Percentiles rank a stretch among this genome's conserved stretches.
phyloP scores from a whole-genome alignment of 2,329 filamentous ascomycete genomes.

The Fusarium falciforme region DNA sequence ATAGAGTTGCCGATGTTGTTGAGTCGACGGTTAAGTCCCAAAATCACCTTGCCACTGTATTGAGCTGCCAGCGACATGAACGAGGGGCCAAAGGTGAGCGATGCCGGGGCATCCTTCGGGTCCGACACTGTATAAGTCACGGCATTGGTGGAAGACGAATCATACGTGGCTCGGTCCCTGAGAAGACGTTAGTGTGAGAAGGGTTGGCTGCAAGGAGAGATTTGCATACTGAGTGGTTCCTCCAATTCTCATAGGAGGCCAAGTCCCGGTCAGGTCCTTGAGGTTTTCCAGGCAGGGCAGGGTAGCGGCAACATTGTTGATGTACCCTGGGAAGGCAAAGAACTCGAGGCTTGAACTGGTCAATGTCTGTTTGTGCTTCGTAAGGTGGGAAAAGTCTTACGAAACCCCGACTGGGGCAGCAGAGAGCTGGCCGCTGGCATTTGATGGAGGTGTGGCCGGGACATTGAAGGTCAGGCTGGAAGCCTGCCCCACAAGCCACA shows the following conservation, averaged over 20 bases:
- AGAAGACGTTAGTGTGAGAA: neutral
- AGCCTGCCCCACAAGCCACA: slow-evolving; percentile 17
- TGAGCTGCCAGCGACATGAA: slow-evolving; percentile 62
- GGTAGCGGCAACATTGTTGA: slow-evolving; percentile 63
- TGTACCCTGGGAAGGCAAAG: slow-evolving; percentile 66
- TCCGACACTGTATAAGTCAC: slow-evolving; percentile 63
- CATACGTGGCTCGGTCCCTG: slow-evolving; percentile 62
- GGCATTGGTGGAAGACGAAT: slow-evolving; percentile 56
- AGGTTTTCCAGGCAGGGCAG: slow-evolving; percentile 64
- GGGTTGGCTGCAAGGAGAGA: no score
- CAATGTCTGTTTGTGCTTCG: neutral
- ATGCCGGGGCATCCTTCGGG: slow-evolving; percentile 59
- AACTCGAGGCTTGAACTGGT: slow-evolving; percentile 59
- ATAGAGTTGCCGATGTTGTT: slow-evolving; percentile 66
- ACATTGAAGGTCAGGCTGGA: slow-evolving; percentile 49
- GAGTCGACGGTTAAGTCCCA: slow-evolving; percentile 65
- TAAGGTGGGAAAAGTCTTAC: slow-evolving; percentile 43
- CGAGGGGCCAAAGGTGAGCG: slow-evolving; percentile 63
- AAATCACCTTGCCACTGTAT: slow-evolving; percentile 61
- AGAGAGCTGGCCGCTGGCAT: slow-evolving; percentile 47
- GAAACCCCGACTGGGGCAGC: slow-evolving; percentile 59
- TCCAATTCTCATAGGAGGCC: slow-evolving; percentile 67
- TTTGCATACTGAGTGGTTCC: slow-evolving; percentile 61
- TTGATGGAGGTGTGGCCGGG: slow-evolving; percentile 48
- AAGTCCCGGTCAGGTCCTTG: slow-evolving; percentile 59